Evolutionary conservation across 1,284 basidiomycete species (phyloP).

Genomic region (Fomes fomentarius): DNA sequence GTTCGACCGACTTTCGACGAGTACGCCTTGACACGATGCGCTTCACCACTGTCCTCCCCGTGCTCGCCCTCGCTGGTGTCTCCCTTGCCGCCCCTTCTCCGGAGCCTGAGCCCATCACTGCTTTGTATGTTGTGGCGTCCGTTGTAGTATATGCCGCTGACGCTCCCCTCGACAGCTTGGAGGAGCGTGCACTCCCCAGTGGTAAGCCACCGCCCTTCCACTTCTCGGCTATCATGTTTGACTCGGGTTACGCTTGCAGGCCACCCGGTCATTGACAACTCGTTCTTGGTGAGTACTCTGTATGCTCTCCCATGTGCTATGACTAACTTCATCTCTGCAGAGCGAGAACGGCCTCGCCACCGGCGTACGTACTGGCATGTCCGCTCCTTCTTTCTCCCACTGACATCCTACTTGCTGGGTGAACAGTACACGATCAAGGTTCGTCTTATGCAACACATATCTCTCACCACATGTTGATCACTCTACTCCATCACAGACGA

Average conservation of each 20-base stretch:
- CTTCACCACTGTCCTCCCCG: conserved; percentile 1
- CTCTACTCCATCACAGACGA: neutral
- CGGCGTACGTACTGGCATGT: neutral
- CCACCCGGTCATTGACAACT: conserved; percentile 2
- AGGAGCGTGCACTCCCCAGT: neutral
- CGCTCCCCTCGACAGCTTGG: neutral
- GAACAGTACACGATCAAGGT: conserved; percentile 4
- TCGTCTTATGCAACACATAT: neutral
- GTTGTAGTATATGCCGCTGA: neutral
- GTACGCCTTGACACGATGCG: neutral
- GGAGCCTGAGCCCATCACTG: neutral
- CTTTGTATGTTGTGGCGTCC: neutral
- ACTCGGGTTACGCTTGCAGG: neutral
- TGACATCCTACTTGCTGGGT: neutral
- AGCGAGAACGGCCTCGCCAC: conserved; percentile 2
- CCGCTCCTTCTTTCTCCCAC: neutral
- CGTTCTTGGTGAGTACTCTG: neutral
- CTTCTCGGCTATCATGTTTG: neutral
- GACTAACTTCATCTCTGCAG: neutral
- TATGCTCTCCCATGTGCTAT: neutral
- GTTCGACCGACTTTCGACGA: neutral
- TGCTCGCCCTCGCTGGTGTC: conserved; percentile 1
- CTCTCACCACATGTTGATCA: neutral
- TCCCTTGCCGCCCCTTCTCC: neutral
- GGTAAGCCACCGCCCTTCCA: neutral